Base-by-base conservation (phyloP, 768 basidiomycete species). In the Russula griseocarnosa region DNA sequence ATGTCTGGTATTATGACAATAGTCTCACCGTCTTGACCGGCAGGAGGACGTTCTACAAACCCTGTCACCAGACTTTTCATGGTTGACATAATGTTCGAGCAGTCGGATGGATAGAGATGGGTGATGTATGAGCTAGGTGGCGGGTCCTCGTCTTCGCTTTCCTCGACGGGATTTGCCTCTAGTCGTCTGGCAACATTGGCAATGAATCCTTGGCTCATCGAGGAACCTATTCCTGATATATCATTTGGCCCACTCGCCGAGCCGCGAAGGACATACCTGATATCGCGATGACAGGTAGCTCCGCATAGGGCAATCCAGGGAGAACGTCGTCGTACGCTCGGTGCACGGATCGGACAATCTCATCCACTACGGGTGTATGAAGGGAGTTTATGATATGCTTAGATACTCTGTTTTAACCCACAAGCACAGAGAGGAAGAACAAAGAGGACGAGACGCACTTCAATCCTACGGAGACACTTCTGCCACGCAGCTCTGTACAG, bases 1-100 rank as follows among this genome's bases (percentile, higher is more conserved):
- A 26, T 2, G 32, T 42, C 22, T n/a, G 14, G 14, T 24, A 13
- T 24, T 22, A n/a, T 30, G 18, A 36, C n/a, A 16, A 26, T n/a
- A 38, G 42, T 7, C 68, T 61, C 47, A 67, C 70, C 51, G 16
- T 69, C 65, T 40, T 59, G 53, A 4, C 67, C 69, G n/a, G 56
- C 57, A 18, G 66, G 67, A 24, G 62, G 58, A 26, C 26, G 57
- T 20, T 66, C 51, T 10, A 69, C 65, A 46, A 70, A 70, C 13
- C 65, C 62, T 5, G 59, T 54, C 14, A 70, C 66, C 4, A 70
- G 58, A 22, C 61, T 40, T 36, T 70, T 70, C 69, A 70, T 70
- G 22, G 62, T 36, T 9, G 66, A 63, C 62, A 61, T 66, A 32
- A 70, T 55, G 22, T 53, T 70, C 14, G 36, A 9, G 51, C 68